A percentile compares a stretch with the other conserved stretches of the same genome.
These are phyloP conservation scores for Ophiostoma sp. DNA, from an alignment of 2,329 filamentous ascomycete genomes.

Conservation along the genomic window DNA sequence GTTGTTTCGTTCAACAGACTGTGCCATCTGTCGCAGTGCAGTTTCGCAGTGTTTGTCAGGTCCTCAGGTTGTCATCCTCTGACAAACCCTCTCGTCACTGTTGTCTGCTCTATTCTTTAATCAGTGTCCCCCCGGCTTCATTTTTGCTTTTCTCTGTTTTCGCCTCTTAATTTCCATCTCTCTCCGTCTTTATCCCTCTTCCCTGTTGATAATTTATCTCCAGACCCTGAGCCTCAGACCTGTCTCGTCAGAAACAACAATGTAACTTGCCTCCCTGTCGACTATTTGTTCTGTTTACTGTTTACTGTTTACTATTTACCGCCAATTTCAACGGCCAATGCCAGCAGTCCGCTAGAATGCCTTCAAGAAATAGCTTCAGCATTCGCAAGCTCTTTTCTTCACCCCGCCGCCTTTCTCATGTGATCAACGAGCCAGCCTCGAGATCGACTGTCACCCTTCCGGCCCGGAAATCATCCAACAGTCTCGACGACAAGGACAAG, in stretches of 20 bases:
- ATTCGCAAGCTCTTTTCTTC: slow-evolving; percentile 42
- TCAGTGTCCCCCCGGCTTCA: neutral
- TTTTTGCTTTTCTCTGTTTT: neutral
- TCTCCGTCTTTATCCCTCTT: neutral
- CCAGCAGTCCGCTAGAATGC: slow-evolving; percentile 33
- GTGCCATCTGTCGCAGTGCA: neutral
- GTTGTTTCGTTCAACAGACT: neutral
- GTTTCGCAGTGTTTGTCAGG: slow-evolving; percentile 3
- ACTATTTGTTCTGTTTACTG: neutral
- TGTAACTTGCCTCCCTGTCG: slow-evolving; percentile 15
- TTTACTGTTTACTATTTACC: neutral
- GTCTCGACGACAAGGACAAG: neutral
- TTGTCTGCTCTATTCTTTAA: neutral
- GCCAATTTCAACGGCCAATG: slow-evolving; percentile 26
- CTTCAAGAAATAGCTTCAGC: slow-evolving; percentile 41
- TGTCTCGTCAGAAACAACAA: slow-evolving; percentile 23
- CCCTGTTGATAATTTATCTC: neutral
- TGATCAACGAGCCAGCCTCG: neutral
- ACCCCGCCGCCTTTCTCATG: slow-evolving; percentile 26
- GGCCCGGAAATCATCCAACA: neutral
- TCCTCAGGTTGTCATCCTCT: neutral
- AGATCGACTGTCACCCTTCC: neutral
- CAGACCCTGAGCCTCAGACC: neutral
- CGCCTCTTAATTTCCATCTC: neutral
- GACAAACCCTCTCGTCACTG: neutral